A percentile compares a stretch with the other conserved stretches of the same genome.
phyloP scores from a whole-genome alignment of 2,329 filamentous ascomycete species.

The Penicillium sp. region DNA sequence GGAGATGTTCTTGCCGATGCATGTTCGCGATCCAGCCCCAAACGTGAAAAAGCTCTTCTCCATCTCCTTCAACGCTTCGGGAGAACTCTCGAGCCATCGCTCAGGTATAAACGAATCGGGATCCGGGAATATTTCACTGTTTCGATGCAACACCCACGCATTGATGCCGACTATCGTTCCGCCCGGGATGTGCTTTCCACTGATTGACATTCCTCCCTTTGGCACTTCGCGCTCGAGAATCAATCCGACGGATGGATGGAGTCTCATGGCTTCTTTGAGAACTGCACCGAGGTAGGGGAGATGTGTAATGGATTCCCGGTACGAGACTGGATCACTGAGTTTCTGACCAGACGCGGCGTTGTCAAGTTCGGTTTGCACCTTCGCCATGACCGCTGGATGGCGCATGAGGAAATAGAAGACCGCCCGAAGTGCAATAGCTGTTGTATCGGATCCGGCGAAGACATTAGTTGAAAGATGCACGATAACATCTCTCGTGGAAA shows the following conservation, averaged over 20 bases:
- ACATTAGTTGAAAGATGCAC: constrained; percentile 29
- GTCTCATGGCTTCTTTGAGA: constrained; percentile 37
- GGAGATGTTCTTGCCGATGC: constrained; percentile 34
- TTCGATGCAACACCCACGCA: constrained; percentile 42
- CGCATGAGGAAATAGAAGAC: constrained; percentile 39
- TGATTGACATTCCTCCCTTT: constrained; percentile 24
- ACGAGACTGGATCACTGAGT: constrained; percentile 21
- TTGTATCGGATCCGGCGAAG: constrained; percentile 29
- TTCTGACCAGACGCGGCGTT: constrained; percentile 20
- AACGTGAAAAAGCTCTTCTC: constrained; percentile 30
- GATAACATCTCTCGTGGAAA: constrained; percentile 28
- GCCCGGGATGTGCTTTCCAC: constrained; percentile 31
- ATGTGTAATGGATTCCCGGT: constrained; percentile 23
- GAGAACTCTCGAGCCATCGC: constrained; percentile 41
- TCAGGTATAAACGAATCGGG: constrained; percentile 43
- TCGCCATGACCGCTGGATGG: constrained; percentile 28
- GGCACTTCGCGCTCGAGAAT: constrained; percentile 37
- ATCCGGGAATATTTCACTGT: constrained; percentile 40
- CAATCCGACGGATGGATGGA: constrained; percentile 36
- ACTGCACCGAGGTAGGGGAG: constrained; percentile 36
- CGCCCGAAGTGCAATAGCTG: constrained; percentile 39
- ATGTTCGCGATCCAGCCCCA: constrained; percentile 28
- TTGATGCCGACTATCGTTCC: constrained; percentile 45
- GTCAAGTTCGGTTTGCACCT: constrained; percentile 41
- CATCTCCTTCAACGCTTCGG: constrained; percentile 28